Base-by-base conservation (phyloP, 2,329 filamentous ascomycete genomes). In the Aspergillus sp. region DNA sequence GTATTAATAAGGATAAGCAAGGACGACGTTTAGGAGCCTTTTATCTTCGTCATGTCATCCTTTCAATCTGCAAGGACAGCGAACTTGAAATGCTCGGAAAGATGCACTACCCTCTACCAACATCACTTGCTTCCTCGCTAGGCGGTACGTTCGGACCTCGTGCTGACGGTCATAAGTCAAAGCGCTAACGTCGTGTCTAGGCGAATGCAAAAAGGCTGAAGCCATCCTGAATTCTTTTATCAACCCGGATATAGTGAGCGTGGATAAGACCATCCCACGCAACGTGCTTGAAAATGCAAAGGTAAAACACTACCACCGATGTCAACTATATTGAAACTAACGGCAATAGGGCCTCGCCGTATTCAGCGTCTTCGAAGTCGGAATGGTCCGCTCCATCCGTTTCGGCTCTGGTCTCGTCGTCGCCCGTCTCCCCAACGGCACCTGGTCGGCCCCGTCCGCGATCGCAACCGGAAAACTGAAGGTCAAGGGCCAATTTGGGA, bases 401-500 rank as follows among this genome's bases (percentile, higher is more conserved):
- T 74, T 80, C 48, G 78, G 78, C n/a, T 80, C 78, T 7, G 78
- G 78, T 3, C 62, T 80, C 35, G 73, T 80, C 11, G 73, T 80
- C 49, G 75, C 77, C 35, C 75, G 78, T 53, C 69, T 79, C 0
- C 63, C 71, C 14, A 75, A 80, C 67, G 77, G 77, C 23, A 70
- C 67, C 33, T 80, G 78, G 78, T 79, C 78, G 8, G 76, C 77
- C 4, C 78, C 78, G 1, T 79, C 77, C 2, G 78, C 78, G 5
- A 73, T 80, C 40, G 73, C 71, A 6, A 76, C 74, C 2, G 73
- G 69, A 4, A 78, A 78, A 17, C 70, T 73, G 27, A 77, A 76
- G 4, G 73, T 77, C 48, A 77, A 77, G 19, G 77, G 77, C 35
- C 77, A 78, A 56, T 73, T 79, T 44, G 78, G 78, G 5, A 72